phyloP scores from a whole-genome alignment of 2,329 filamentous ascomycete genomes.

The Conoideocrella luteorostrata region DNA sequence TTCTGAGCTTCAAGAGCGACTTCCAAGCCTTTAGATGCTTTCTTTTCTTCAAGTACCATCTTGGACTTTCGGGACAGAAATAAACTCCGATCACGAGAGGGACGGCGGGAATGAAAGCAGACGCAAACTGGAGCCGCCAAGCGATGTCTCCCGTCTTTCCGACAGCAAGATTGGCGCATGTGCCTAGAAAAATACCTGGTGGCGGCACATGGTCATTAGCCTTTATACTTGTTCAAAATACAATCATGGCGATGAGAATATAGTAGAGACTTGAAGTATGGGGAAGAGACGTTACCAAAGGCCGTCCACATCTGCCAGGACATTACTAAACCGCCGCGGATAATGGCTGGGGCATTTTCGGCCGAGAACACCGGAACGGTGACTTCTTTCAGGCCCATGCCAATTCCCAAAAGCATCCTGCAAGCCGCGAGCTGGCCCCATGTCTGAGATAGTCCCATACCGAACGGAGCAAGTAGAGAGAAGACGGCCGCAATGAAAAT shows the following conservation, averaged over 20 bases:
- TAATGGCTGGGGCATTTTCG: constrained; percentile 45
- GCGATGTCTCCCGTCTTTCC: constrained; percentile 50
- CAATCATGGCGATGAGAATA: too few species aligned
- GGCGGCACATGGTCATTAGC: too few species aligned
- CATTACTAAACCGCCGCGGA: constrained; percentile 48
- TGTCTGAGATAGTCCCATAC: constrained; percentile 50
- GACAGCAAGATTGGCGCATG: constrained; percentile 58
- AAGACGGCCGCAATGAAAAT: constrained; percentile 60
- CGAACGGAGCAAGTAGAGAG: constrained; percentile 55
- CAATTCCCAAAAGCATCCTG: constrained; percentile 46
- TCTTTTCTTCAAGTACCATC: constrained; percentile 60
- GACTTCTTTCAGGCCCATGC: constrained; percentile 49
- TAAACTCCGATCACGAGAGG: constrained; percentile 52
- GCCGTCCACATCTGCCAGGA: constrained; percentile 44
- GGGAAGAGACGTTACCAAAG: background rate
- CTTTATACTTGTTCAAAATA: too few species aligned
- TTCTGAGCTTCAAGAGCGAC: constrained; percentile 51
- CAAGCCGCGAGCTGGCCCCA: constrained; percentile 53
- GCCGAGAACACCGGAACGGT: constrained; percentile 49
- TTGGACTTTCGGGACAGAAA: constrained; percentile 58
- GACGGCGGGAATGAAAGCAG: constrained; percentile 58
- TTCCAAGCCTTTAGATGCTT: constrained; percentile 47
- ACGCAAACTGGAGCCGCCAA: constrained; percentile 59
- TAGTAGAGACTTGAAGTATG: constrained; percentile 5
- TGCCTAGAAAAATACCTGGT: constrained; percentile 58